Evolutionary conservation across 2,329 filamentous ascomycete genomes (phyloP).

Genomic region (Aspergillus chevalieri): DNA sequence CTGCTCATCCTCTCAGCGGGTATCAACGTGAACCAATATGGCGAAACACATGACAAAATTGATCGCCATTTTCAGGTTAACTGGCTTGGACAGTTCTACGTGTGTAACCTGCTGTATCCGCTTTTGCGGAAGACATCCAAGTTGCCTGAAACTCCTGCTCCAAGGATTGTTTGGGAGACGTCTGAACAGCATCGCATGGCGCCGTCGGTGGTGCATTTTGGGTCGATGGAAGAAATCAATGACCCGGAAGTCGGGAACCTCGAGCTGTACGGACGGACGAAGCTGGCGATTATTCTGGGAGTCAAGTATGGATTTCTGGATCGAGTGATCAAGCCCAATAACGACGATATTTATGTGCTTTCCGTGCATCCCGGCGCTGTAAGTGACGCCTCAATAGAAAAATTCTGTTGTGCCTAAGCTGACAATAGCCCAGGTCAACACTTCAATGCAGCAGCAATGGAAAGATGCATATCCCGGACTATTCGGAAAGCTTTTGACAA

Average conservation of each 20-base stretch:
- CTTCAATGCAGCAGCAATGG: slow-evolving; percentile 43
- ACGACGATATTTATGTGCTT: slow-evolving; percentile 37
- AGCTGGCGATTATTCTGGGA: slow-evolving; percentile 40
- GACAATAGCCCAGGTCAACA: slow-evolving; percentile 34
- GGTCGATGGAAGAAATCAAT: slow-evolving; percentile 40
- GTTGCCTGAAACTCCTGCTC: slow-evolving; percentile 27
- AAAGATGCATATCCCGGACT: slow-evolving; percentile 42
- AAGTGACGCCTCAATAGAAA: too few species aligned
- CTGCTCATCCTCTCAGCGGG: slow-evolving; percentile 41
- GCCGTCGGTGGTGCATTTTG: slow-evolving; percentile 34
- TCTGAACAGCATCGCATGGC: slow-evolving; percentile 39
- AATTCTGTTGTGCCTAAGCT: too few species aligned
- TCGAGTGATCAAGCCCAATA: slow-evolving; percentile 38
- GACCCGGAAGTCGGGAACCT: slow-evolving; percentile 27
- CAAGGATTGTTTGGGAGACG: slow-evolving; percentile 38
- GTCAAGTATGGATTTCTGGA: slow-evolving; percentile 38
- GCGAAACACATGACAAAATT: slow-evolving; percentile 32
- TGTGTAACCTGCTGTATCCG: slow-evolving; percentile 38
- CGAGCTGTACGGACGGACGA: slow-evolving; percentile 38
- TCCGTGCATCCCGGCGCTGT: slow-evolving; percentile 37
- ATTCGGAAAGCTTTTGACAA: slow-evolving; percentile 33
- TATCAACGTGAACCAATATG: slow-evolving; percentile 39
- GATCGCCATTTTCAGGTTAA: slow-evolving; percentile 40
- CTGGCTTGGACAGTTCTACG: slow-evolving; percentile 43
- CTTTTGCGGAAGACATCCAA: slow-evolving; percentile 38